phyloP scores from a whole-genome alignment of 345 rosid species.

The Alliaria petiolata region DNA sequence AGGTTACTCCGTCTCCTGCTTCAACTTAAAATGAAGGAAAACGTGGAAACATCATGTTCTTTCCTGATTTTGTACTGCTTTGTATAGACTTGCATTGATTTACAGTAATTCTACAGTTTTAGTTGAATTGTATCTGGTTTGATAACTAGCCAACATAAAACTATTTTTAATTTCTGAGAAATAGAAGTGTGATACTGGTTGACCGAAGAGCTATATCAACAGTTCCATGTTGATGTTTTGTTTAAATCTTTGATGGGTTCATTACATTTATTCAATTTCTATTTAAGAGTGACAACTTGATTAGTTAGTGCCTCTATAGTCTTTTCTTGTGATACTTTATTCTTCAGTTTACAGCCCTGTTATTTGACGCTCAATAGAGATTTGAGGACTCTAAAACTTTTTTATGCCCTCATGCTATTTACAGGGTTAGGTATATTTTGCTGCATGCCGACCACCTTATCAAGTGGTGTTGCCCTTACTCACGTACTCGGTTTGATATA shows the following conservation, averaged over 20 bases:
- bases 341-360: too few relatives aligned
- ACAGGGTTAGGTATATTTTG: conserved; percentile 87
- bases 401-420: conserved; percentile 17
- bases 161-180: background rate
- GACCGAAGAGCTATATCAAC: background rate
- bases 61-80: conserved; percentile 16
- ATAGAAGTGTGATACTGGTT: background rate
- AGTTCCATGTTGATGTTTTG: background rate
- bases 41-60: background rate
- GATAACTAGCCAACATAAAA: background rate
- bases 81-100: background rate
- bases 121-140: background rate
- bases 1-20: conserved; percentile 43
- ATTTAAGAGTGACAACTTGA: conserved; percentile 2
- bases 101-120: background rate
- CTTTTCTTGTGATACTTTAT: background rate
- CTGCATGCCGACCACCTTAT: conserved; percentile 98
- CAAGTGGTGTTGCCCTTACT: conserved; percentile 96
- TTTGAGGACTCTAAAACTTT: conserved; percentile 2
- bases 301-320: background rate
- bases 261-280: background rate
- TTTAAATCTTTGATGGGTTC: background rate
- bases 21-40: background rate
- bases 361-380: background rate
- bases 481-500: conserved; percentile 47